Base-by-base conservation (phyloP, 208 protist species). In the Lotmaria passim region DNA sequence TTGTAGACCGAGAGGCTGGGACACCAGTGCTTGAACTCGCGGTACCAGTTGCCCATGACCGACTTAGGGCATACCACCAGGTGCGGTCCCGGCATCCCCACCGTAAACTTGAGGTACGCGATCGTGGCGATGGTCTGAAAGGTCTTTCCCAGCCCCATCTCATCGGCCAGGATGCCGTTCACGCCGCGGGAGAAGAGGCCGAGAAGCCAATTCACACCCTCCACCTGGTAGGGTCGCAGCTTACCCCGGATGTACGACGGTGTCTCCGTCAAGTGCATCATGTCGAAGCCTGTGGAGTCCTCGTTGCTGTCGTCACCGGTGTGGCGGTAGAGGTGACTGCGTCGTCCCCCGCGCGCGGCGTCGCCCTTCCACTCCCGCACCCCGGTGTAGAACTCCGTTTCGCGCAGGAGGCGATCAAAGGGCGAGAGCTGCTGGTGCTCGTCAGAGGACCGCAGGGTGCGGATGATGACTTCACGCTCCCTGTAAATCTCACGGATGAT, bases 161-260 rank as follows among this genome's bases (percentile, higher is more conserved):
- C 98, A 82, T 99, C 99, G 7, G 98, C 98, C 17, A 99, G 86
- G 65, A 99, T 99, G 21, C 97, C 98, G 78, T 99, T 99, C 63
- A 99, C 95, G 48, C 93, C 95, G 61, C 97, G 88, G 28, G 98
- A 91, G 73, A 98, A 98, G 23, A 99, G 81, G 28, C 89, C 83
- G 28, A 99, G 88, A 21, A 99, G 69, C 99, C 99, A 99, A 74
- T 99, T 99, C 7, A 99, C 90, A 10, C 98, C 99, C 67, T 98
- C 90, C 10, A 99, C 44, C 79, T 99, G 99, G 71, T 99, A 99
- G 21, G 93, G 82, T 34, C 98, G 89, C 82, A 99, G 90, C 60
- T 85, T 93, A 3, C 94, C 94, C 8, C 82, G 78, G 56, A 97
- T 94, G 77, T 96, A 97, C 3, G 88, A 82, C 7, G 94, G 94